These are phyloP conservation scores for Plantago lanceolata DNA, from an alignment of 305 asterid genomes.

Conservation along the genomic window DNA sequence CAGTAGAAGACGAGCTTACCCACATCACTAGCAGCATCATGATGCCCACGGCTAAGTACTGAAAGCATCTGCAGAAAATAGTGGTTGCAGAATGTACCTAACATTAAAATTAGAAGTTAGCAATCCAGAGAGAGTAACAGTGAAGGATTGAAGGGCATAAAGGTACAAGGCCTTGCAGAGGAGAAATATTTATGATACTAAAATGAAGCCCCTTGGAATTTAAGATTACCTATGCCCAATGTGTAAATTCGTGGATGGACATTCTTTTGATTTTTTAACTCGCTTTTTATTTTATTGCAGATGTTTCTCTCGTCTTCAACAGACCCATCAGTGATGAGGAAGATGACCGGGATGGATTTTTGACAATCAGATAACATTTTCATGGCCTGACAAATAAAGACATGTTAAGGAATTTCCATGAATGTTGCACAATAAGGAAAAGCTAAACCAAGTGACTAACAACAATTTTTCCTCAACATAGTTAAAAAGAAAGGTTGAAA, in stretches of 20 bases:
- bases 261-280: conserved; percentile 25
- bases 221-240: conserved; percentile 44
- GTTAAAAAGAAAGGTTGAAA: no score
- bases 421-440: not conserved
- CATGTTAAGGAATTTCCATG: not conserved
- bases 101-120: conserved; percentile 4
- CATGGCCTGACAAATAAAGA: conserved; percentile 42
- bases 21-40: conserved; percentile 66
- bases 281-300: conserved; percentile 42
- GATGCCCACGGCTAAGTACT: conserved; percentile 57
- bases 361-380: conserved; percentile 39
- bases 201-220: not conserved
- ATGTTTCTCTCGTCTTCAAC: conserved; percentile 60
- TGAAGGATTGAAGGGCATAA: not conserved
- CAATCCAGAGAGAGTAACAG: not conserved
- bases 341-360: conserved; percentile 36
- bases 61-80: conserved; percentile 88
- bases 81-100: conserved; percentile 83
- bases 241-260: conserved; percentile 48
- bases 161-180: not conserved
- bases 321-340: conserved; percentile 64
- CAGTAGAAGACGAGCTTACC: conserved; percentile 43
- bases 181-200: not conserved
- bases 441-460: no score
- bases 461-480: no score